Percentiles rank a stretch among this genome's conserved stretches.
Evolutionary conservation across 1,139 yeast species (phyloP).

Genomic region (Kodamaea alishanica): DNA sequence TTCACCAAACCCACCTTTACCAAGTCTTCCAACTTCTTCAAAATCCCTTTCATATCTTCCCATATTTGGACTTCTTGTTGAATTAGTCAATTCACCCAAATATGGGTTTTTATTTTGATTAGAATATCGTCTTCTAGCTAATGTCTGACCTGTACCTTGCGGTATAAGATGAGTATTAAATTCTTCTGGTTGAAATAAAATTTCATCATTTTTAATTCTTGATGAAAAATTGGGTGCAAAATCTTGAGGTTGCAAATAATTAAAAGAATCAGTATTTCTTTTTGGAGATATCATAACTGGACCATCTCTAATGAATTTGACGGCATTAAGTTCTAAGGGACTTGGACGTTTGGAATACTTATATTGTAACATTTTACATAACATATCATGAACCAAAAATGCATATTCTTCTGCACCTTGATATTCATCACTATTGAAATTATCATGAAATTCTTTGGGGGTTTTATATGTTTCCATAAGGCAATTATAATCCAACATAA

Average conservation of each 20-base stretch:
- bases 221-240: too few relatives aligned
- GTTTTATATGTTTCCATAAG: conserved; percentile 48
- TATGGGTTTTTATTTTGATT: conserved; percentile 15
- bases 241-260: not conserved
- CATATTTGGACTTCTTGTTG: conserved; percentile 11
- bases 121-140: conserved; percentile 17
- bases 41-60: conserved; percentile 61
- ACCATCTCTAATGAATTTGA: conserved; percentile 74
- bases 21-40: conserved; percentile 89
- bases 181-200: too few relatives aligned
- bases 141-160: too few relatives aligned
- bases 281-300: conserved; percentile 25
- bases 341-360: conserved; percentile 73
- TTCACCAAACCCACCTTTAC: conserved; percentile 96
- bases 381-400: conserved; percentile 54
- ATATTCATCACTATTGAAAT: conserved; percentile 33
- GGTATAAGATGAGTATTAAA: too few relatives aligned
- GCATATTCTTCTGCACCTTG: conserved; percentile 34
- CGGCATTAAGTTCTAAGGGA: conserved; percentile 80
- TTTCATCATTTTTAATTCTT: too few relatives aligned
- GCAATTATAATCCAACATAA: conserved; percentile 55
- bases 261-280: not conserved
- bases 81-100: conserved; percentile 3
- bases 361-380: conserved; percentile 59
- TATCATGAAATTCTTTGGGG: conserved; percentile 60